Conservation (phyloP, 2,329 filamentous ascomycete genomes). For the Gaeumannomyces sp. region DNA sequence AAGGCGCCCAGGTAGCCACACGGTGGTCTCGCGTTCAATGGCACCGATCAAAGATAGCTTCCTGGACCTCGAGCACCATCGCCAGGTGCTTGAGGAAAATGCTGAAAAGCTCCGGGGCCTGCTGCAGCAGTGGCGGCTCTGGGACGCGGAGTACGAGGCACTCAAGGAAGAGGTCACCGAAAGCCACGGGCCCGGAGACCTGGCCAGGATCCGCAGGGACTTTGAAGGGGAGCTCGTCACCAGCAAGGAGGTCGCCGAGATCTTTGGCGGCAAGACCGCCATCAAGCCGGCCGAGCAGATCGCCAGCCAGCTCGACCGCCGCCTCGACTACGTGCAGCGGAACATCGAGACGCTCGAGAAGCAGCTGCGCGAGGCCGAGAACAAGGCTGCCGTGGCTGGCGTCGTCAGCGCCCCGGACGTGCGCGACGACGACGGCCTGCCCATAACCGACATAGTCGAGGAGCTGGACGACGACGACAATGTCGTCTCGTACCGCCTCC, state of each 20-base stretch:
- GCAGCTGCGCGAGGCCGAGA: slow-evolving; percentile 62
- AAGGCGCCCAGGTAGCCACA: too few species aligned
- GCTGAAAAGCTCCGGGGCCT: slow-evolving; percentile 67
- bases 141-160: slow-evolving; percentile 86
- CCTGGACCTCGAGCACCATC: slow-evolving; percentile 66
- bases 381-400: slow-evolving; percentile 59
- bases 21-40: not conserved
- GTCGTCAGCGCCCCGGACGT: slow-evolving; percentile 54
- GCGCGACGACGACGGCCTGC: slow-evolving; percentile 56
- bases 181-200: slow-evolving; percentile 39
- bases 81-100: slow-evolving; percentile 68
- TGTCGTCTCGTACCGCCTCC: slow-evolving; percentile 61
- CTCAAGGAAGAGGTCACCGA: slow-evolving; percentile 72
- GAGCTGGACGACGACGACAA: slow-evolving; percentile 88
- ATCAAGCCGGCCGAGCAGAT: slow-evolving; percentile 56
- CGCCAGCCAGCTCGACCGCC: slow-evolving; percentile 59
- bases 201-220: slow-evolving; percentile 50
- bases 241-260: slow-evolving; percentile 48
- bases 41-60: slow-evolving; percentile 25
- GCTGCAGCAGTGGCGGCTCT: slow-evolving; percentile 81
- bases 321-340: slow-evolving; percentile 83
- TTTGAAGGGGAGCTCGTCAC: slow-evolving; percentile 60
- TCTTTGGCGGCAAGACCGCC: slow-evolving; percentile 32
- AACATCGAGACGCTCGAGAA: slow-evolving; percentile 72
- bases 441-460: slow-evolving; percentile 87